A percentile compares a stretch with the other conserved stretches of the same genome.
Evolutionary conservation across 176 grass and related monocot species (phyloP).

Genomic region (Carex scoparia): DNA sequence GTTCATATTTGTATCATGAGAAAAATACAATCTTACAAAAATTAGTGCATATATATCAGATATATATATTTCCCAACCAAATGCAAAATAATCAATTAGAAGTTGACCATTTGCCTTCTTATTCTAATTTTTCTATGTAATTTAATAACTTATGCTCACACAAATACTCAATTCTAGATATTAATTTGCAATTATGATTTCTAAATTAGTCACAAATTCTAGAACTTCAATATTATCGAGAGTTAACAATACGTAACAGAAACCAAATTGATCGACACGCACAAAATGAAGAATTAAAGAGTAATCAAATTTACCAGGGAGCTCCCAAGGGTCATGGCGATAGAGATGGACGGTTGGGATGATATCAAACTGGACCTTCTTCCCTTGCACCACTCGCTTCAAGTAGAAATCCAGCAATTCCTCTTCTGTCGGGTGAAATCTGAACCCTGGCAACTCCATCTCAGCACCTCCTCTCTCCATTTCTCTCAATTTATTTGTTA

Average conservation of each 20-base stretch:
- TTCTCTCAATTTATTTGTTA: neutral
- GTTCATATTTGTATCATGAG: neutral
- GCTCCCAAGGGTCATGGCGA: conserved; percentile 74
- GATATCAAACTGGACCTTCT: conserved; percentile 77
- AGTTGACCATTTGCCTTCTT: neutral
- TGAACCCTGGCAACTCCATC: conserved; percentile 54
- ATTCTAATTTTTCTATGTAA: neutral
- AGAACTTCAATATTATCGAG: no score
- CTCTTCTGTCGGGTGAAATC: conserved; percentile 83
- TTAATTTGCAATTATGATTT: neutral
- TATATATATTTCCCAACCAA: neutral
- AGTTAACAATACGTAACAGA: no score
- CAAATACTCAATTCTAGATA: neutral
- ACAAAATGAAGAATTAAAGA: neutral
- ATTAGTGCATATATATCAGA: no score
- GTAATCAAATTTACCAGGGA: conserved; percentile 32
- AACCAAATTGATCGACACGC: neutral
- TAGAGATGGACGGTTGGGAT: conserved; percentile 79
- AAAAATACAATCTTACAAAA: neutral
- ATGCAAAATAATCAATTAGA: neutral
- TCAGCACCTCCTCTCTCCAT: conserved; percentile 11
- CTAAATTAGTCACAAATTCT: neutral
- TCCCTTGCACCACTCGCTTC: conserved; percentile 34
- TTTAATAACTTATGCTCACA: neutral
- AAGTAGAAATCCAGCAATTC: conserved; percentile 96